A percentile compares a stretch with the other conserved stretches of the same genome.
phyloP scores from a whole-genome alignment of 305 asterid genomes.

The Rubia balearica region DNA sequence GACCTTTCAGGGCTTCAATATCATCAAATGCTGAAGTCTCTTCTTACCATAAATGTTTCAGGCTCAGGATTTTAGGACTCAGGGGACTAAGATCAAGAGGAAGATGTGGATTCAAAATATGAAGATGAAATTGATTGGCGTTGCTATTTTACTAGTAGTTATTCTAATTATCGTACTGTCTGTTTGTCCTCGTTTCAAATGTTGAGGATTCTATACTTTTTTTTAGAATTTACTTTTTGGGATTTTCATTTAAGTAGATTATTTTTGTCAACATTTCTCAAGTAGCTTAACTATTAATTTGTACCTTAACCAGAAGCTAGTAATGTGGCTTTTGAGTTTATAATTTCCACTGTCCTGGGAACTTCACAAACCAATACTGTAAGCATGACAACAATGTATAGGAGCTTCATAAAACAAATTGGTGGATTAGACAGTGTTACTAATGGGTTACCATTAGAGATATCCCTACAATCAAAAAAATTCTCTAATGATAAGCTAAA shows the following conservation, averaged over 20 bases:
- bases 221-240: not conserved
- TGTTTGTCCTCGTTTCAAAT: slow-evolving; percentile 63
- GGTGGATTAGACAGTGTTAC: not conserved
- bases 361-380: not conserved
- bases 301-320: not conserved
- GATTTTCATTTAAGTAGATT: not conserved
- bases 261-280: not conserved
- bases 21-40: not conserved
- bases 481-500: too few species aligned
- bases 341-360: not conserved
- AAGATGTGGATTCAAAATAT: slow-evolving; percentile 78
- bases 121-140: slow-evolving; percentile 73
- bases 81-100: slow-evolving; percentile 59
- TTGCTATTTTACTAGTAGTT: slow-evolving; percentile 35
- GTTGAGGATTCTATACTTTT: slow-evolving; percentile 15
- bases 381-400: not conserved
- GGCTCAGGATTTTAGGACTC: slow-evolving; percentile 79
- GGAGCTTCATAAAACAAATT: not conserved
- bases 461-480: too few species aligned
- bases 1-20: too few species aligned
- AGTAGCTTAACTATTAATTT: not conserved
- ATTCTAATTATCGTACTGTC: slow-evolving; percentile 42
- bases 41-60: slow-evolving; percentile 20
- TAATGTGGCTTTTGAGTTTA: not conserved
- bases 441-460: not conserved